A percentile compares a stretch with the other conserved stretches of the same genome.
Conservation (phyloP, 176 grass and related monocot species). For the Phyllostachys edulis region DNA sequence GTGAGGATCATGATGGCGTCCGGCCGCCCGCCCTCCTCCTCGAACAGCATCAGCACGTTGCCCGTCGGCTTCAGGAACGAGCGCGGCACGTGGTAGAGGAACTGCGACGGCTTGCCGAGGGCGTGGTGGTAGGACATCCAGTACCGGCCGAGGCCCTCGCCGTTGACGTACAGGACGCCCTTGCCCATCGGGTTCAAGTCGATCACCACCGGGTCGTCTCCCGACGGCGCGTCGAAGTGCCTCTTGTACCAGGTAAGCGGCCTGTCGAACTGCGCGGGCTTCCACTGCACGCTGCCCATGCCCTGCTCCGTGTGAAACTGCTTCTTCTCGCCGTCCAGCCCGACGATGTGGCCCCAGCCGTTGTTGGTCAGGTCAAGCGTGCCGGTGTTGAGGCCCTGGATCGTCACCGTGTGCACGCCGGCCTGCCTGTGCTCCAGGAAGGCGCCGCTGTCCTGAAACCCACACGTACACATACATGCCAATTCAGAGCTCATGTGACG, state of each 20-base stretch:
- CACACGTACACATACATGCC: not conserved
- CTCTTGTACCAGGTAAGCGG: constrained; percentile 76
- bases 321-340: constrained; percentile 55
- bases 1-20: constrained; percentile 71
- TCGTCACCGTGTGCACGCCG: constrained; percentile 43
- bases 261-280: constrained; percentile 10
- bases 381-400: constrained; percentile 78
- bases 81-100: constrained; percentile 68
- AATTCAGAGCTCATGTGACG: not conserved
- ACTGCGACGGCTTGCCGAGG: constrained; percentile 73
- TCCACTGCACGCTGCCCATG: constrained; percentile 48
- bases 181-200: constrained; percentile 75
- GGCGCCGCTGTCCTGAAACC: constrained; percentile 70
- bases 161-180: constrained; percentile 68
- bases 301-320: constrained; percentile 45
- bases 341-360: constrained; percentile 77
- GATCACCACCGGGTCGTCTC: constrained; percentile 55
- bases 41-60: constrained; percentile 69
- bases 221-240: constrained; percentile 62
- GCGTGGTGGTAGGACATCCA: constrained; percentile 71
- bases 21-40: constrained; percentile 65
- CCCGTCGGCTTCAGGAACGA: constrained; percentile 49
- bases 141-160: constrained; percentile 65
- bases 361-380: constrained; percentile 70
- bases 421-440: constrained; percentile 71